Evolutionary conservation across 495 filamentous ascomycete species (phyloP), one percentile per base, ranked within the genome.

Genomic region (Tuber borchii): DNA sequence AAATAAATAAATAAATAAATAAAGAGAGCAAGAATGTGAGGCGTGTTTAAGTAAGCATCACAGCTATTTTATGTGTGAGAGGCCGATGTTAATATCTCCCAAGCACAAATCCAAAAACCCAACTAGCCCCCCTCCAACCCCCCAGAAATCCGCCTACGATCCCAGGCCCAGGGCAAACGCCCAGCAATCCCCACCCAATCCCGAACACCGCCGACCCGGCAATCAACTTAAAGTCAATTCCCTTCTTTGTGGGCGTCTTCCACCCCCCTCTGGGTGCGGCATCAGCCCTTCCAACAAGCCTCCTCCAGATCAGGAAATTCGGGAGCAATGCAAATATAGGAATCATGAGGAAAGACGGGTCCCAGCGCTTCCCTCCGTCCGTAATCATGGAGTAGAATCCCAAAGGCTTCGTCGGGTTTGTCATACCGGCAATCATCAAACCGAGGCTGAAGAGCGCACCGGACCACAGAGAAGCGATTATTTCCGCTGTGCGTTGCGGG

Each of bases 81-180:
- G 9, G 56, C 12, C 14, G 26, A 26, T 17, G 34, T 34, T 6
- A 65, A 8, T 65, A 65, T 65, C 56, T 65, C 56, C 56, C 56
- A 65, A 84, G 71, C 77, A 85, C 80, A 78, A 88, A 90, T 22
- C 87, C 88, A 20, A 71, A 75, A 83, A 89, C 85, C 80, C 87
- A 86, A 34, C 79, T 75, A 75, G 86, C 34, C 2, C 87, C 88
- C 86, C 87, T 88, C 12, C 79, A 80, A 1, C 88, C 88, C 75
- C 88, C 87, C 16, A 86, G 71, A 10, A 87, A 80, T 8, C 85
- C 74, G 34, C 87, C 85, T 79, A 90, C 75, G 16, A 88, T 80
- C 2, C 85, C 88, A 12, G 89, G 87, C 0, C 89, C 89, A 0
- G 89, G 89, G 76, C 89, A 90, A 2, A 88, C 85, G 1, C 88